These are phyloP conservation scores for Pichia sp. DNA, from an alignment of 1,139 yeast species.

Conservation along the genomic window DNA sequence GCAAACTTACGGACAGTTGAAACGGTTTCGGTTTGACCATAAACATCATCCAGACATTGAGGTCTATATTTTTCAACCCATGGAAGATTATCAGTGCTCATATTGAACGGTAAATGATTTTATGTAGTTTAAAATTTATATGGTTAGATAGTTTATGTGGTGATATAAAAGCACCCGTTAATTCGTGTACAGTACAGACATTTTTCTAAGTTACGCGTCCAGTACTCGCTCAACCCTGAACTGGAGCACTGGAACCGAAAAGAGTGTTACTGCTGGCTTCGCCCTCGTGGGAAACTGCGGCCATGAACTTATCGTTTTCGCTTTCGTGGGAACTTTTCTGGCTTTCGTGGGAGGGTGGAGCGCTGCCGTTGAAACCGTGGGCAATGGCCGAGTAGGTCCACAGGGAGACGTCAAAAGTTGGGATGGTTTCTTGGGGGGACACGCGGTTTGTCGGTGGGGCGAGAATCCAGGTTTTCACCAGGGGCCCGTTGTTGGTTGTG, in stretches of 20 bases:
- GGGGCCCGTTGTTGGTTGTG: not conserved
- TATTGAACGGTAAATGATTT: not conserved
- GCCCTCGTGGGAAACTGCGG: not conserved
- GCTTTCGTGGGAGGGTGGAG: not conserved
- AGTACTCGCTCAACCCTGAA: not conserved
- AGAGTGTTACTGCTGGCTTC: not conserved
- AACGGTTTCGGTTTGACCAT: conserved; percentile 86
- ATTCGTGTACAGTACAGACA: too few species aligned
- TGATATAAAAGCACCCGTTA: too few species aligned
- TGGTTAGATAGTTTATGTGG: not conserved
- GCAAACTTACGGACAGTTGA: conserved; percentile 78
- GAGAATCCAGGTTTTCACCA: not conserved
- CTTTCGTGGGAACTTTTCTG: not conserved
- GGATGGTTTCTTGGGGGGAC: not conserved
- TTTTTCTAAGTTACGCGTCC: not conserved
- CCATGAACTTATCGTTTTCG: not conserved
- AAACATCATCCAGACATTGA: conserved; percentile 68
- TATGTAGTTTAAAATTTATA: too few species aligned
- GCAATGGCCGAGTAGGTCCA: not conserved
- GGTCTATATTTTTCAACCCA: conserved; percentile 98
- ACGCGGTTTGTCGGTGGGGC: not conserved
- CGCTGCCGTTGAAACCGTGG: not conserved
- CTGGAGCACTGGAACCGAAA: not conserved
- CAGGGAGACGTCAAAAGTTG: not conserved
- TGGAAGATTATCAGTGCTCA: conserved; percentile 37